A percentile compares a stretch with the other conserved stretches of the same genome.
phyloP scores from a whole-genome alignment of 305 asterid genomes.

The Plantago rigida region DNA sequence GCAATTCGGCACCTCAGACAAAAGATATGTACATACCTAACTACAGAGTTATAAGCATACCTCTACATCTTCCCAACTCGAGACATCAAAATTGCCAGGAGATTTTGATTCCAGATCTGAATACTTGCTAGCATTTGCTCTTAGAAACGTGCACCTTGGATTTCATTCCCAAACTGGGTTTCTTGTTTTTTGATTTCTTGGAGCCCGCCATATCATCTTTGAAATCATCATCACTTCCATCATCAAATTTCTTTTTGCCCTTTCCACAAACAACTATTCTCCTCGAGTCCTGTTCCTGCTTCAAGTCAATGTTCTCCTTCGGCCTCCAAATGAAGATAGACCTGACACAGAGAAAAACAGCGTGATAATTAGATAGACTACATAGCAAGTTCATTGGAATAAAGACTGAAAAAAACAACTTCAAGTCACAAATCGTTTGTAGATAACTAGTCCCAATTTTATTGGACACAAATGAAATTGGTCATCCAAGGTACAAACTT shows the following conservation, averaged over 20 bases:
- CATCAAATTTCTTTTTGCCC: conserved; percentile 39
- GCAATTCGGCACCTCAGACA: no score
- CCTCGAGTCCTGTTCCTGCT: conserved; percentile 35
- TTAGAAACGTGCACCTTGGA: conserved; percentile 33
- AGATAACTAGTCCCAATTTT: no score
- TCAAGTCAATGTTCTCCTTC: conserved; percentile 36
- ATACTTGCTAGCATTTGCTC: conserved; percentile 24
- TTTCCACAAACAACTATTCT: conserved; percentile 55
- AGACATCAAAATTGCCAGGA: no score
- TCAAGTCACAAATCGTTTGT: no score
- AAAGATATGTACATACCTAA: no score
- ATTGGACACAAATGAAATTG: no score
- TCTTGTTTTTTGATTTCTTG: conserved; percentile 44
- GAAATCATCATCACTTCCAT: conserved; percentile 55
- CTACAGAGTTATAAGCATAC: no score
- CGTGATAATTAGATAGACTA: not conserved
- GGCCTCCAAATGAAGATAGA: conserved; percentile 93
- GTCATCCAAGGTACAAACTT: no score
- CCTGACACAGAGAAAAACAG: conserved; percentile 31
- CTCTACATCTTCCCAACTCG: no score
- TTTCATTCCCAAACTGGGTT: conserved; percentile 34
- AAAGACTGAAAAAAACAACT: no score
- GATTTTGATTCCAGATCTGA: no score
- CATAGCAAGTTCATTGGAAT: no score
- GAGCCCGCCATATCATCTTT: conserved; percentile 33